A percentile compares a stretch with the other conserved stretches of the same genome.
Conservation (phyloP, 257 asterid species). For the Nemophila menziesii region DNA sequence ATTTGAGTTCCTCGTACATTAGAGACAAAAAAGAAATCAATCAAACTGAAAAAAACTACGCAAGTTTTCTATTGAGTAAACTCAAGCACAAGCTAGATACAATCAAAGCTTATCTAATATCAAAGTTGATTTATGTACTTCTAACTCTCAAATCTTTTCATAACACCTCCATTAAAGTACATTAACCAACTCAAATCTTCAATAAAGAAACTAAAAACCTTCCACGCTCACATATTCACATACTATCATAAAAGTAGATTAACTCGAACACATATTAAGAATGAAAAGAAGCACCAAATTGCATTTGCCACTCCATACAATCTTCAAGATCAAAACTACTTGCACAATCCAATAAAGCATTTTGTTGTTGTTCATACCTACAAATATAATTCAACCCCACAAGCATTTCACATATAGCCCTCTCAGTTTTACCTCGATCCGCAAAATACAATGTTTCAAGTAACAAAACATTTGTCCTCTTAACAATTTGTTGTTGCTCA, state of each 20-base stretch:
- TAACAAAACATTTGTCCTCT: slow-evolving; percentile 63
- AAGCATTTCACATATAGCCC: slow-evolving; percentile 59
- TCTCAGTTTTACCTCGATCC: slow-evolving; percentile 63
- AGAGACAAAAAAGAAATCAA: too few species aligned
- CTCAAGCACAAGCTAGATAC: neutral
- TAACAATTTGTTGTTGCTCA: slow-evolving; percentile 78
- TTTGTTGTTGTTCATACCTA: slow-evolving; percentile 82
- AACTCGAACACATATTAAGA: slow-evolving; percentile 19
- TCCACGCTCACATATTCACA: slow-evolving; percentile 24
- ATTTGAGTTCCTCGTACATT: too few species aligned
- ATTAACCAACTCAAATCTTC: slow-evolving; percentile 12
- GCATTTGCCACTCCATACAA: slow-evolving; percentile 64
- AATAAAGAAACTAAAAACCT: slow-evolving; percentile 10
- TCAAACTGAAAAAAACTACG: too few species aligned
- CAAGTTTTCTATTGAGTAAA: too few species aligned
- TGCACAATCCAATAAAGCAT: slow-evolving; percentile 77
- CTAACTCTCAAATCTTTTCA: slow-evolving; percentile 2
- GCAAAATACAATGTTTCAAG: slow-evolving; percentile 82
- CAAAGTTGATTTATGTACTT: slow-evolving; percentile 5
- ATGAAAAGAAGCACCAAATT: slow-evolving; percentile 31
- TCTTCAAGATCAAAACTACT: slow-evolving; percentile 83
- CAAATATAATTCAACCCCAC: slow-evolving; percentile 81
- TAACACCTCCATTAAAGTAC: slow-evolving; percentile 8
- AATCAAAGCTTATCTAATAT: neutral
- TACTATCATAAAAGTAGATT: slow-evolving; percentile 19